Base-by-base conservation (phyloP, 257 asterid species). In the Cynanchum wilfordii region DNA sequence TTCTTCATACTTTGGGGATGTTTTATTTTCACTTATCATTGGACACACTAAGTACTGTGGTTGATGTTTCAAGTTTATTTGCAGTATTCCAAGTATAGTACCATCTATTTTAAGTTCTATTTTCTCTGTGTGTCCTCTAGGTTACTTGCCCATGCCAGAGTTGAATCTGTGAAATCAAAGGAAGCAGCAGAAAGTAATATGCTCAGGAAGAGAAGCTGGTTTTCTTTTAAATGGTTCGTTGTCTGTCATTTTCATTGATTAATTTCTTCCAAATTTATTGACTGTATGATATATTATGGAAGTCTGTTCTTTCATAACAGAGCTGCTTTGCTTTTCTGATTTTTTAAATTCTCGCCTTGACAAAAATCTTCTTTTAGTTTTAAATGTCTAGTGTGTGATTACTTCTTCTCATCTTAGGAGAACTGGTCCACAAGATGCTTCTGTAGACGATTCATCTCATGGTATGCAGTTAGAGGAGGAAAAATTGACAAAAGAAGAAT, bases 61-160 rank as follows among this genome's bases (percentile, higher is more conserved):
- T 59, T 29, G 19, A 60, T 1, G 42, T 27, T 29, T 60, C 22
- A 29, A 60, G 13, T 20, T 60, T 29, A 2, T 64, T 29, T 64
- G n/a, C 50, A 8, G 16, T 7, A 3, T 19, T 36, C 9, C 1
- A 6, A 33, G 68, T 64, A 19, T 36, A 33, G 10, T 19, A 7
- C 38, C 13, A 5, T 64, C 68, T 36, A 27, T 11, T 64, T 33
- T 63, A 17, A 7, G 13, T 17, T 63, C 47, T 17, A 17, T 63
- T 36, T 54, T 64, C 69, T 64, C 27, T 30, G 19, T 30, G 17
- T 16, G 24, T 80, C 74, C 72, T 84, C 56, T 87, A 95, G 99
- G 93, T 95, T 95, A 74, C 96, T 92, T 78, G 99, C 98, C 79
- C 99, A 87, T 82, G 98, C 97, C 69, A 95, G 87, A 82, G 96